These are phyloP conservation scores for Cladophialophora immunda DNA, from an alignment of 2,329 filamentous ascomycete genomes.

Conservation along the genomic window DNA sequence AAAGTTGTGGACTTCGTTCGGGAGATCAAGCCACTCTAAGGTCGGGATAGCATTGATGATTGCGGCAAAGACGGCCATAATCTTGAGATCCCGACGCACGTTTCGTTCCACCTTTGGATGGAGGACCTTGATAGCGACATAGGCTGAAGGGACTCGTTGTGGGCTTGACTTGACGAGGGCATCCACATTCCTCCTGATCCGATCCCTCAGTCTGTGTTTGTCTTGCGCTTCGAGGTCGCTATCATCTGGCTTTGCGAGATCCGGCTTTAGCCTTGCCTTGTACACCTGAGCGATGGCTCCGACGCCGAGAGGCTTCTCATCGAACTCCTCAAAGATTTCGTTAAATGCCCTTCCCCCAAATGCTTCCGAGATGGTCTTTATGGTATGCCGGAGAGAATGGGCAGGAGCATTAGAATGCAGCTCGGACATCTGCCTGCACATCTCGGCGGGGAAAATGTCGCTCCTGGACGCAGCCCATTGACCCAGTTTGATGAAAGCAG, in stretches of 20 bases:
- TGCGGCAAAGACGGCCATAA: conserved; percentile 91
- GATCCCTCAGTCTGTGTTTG: conserved; percentile 66
- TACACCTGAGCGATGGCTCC: conserved; percentile 98
- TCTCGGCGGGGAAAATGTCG: conserved; percentile 92
- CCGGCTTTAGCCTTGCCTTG: conserved; percentile 87
- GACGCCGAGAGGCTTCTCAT: conserved; percentile 87
- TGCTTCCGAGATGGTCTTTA: conserved; percentile 78
- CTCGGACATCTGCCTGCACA: conserved; percentile 93
- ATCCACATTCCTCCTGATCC: conserved; percentile 82
- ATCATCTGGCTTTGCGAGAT: conserved; percentile 72
- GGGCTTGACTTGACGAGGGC: conserved; percentile 86
- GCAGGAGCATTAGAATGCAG: conserved; percentile 94
- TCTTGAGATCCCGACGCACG: conserved; percentile 87
- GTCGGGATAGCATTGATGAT: conserved; percentile 87
- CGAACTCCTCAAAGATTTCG: conserved; percentile 95
- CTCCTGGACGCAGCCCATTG: conserved; percentile 98
- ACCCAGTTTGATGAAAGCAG: conserved; percentile 97
- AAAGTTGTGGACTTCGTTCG: conserved; percentile 92
- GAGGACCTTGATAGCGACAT: conserved; percentile 95
- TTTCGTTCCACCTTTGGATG: conserved; percentile 90
- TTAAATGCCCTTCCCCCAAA: conserved; percentile 83
- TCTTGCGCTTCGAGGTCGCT: conserved; percentile 62
- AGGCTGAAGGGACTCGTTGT: conserved; percentile 83
- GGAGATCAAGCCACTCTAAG: conserved; percentile 95
- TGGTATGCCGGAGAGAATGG: conserved; percentile 83